Base-by-base conservation (phyloP, 2,329 filamentous ascomycete species). In the Lecanicillium sp. region DNA sequence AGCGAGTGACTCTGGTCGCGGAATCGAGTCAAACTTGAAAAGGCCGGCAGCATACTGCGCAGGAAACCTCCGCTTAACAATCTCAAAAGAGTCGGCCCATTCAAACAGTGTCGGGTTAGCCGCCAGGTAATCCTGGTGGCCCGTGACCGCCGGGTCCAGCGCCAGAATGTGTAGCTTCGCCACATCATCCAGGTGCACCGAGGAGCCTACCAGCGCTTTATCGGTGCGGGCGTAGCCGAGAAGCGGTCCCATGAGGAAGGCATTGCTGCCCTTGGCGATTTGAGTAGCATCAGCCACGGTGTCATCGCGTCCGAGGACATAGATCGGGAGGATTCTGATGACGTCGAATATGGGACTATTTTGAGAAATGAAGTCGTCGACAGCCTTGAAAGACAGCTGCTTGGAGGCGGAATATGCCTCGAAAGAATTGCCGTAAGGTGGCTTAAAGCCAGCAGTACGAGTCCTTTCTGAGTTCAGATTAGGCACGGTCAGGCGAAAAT, bases 41-140 rank as follows among this genome's bases (percentile, higher is more conserved):
- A 54, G 39, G 9, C 55, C 56, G 6, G 55, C 51, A 1, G 49
- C 30, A 14, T 51, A 52, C n/a, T 51, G 44, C 10, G 30, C 47
- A 5, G 51, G 46, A n/a, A 36, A 71, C 23, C 54, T 54, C 17
- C 57, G 50, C 38, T 61, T 58, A 4, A 64, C 66, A 41, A 71
- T 66, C 15, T 62, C 60, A 37, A 65, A 63, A 1, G 63, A 60
- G 20, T 69, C 65, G 37, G 67, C 64, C 69, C 67, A 72, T 24
- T 67, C 60, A 50, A 50, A 36, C 3, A 35, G 11, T 2, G 15
- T 21, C n/a, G 47, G 38, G 12, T 41, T 65, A 63, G 52, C 63
- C 58, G 49, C 61, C 56, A 42, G 32, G 8, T 36, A 41, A 4
- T 1, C 11, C 14, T 48, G 15, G 40, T 62, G 61, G 5, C 61